A percentile compares a stretch with the other conserved stretches of the same genome.
Evolutionary conservation across 768 basidiomycete species (phyloP).

Genomic region (Hemileccinum impolitum): DNA sequence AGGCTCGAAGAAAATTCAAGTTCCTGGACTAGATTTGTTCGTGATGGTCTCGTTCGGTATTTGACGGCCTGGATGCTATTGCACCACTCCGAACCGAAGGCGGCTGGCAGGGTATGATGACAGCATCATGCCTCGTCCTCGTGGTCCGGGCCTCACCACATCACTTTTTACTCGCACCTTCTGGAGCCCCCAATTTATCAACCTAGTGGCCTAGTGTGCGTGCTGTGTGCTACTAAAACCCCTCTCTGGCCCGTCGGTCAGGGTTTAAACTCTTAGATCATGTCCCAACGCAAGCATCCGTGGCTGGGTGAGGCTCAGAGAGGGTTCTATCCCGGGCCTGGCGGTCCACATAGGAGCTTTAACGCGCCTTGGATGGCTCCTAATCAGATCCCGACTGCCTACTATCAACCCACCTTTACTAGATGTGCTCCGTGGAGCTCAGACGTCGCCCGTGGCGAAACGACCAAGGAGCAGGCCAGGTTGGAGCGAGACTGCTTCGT

Average conservation of each 20-base stretch:
- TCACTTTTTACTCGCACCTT: not conserved
- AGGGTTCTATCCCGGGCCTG: not conserved
- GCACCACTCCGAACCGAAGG: not conserved
- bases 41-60: not conserved
- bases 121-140: slow-evolving; percentile 2
- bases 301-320: not conserved
- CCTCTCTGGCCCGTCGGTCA: not conserved
- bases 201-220: not conserved
- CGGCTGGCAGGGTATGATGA: not conserved
- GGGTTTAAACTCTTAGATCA: not conserved
- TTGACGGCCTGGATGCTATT: not conserved
- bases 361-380: not conserved
- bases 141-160: slow-evolving; percentile 7
- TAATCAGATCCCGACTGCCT: not conserved
- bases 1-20: too few relatives aligned
- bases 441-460: not conserved
- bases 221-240: not conserved
- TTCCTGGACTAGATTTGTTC: not conserved
- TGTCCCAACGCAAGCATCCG: not conserved
- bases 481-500: not conserved
- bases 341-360: not conserved
- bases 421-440: not conserved
- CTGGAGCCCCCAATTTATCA: not conserved
- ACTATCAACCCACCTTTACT: not conserved
- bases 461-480: slow-evolving; percentile 3